Evolutionary conservation across 1,284 basidiomycete species (phyloP).

Genomic region (Omphalotus olearius): DNA sequence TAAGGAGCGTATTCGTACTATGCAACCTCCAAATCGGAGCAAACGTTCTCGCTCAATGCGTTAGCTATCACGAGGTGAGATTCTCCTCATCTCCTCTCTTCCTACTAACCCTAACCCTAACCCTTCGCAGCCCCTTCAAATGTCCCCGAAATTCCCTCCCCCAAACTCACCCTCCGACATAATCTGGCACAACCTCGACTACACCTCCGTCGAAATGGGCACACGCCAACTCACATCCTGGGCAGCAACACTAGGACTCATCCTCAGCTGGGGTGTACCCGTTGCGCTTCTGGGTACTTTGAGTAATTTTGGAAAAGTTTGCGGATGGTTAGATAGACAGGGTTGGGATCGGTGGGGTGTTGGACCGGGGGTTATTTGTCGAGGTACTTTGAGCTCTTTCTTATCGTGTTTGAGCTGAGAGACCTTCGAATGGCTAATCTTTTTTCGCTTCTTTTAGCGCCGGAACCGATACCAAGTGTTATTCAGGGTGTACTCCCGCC

Average conservation of each 20-base stretch:
- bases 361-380: slow-evolving; percentile 31
- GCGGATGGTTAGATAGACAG: slow-evolving; percentile 28
- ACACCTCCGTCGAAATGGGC: slow-evolving; percentile 43
- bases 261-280: slow-evolving; percentile 66
- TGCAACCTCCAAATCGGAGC: slow-evolving; percentile 80
- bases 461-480: slow-evolving; percentile 56
- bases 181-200: slow-evolving; percentile 55
- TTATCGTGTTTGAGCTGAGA: not conserved
- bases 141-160: slow-evolving; percentile 65
- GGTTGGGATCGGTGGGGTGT: slow-evolving; percentile 41
- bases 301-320: slow-evolving; percentile 41
- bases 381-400: slow-evolving; percentile 25
- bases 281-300: slow-evolving; percentile 48
- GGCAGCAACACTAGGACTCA: slow-evolving; percentile 49
- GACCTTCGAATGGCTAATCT: too few species aligned
- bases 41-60: slow-evolving; percentile 62
- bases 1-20: slow-evolving; percentile 71
- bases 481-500: slow-evolving; percentile 71
- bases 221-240: slow-evolving; percentile 41
- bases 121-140: slow-evolving; percentile 40
- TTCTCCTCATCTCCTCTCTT: slow-evolving; percentile 14
- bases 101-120: not conserved
- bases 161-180: slow-evolving; percentile 61
- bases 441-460: slow-evolving; percentile 25
- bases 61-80: slow-evolving; percentile 50